Evolutionary conservation across 192 early-diverging fungal genomes (phyloP), one percentile per base, ranked within the genome.

Genomic region (Coemansia sp.): DNA sequence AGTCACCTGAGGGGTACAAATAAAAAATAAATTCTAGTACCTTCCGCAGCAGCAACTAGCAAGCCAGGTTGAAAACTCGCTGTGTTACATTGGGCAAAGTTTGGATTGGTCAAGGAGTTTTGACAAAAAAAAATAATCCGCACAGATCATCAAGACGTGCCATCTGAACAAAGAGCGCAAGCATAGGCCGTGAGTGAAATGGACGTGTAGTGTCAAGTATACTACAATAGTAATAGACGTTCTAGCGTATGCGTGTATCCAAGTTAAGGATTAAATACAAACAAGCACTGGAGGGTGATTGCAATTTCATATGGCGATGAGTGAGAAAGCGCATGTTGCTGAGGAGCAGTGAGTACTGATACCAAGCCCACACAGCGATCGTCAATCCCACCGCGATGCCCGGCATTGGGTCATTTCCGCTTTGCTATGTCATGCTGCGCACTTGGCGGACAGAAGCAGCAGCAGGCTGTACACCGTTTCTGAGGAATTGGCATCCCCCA

Each of bases 341-440:
- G 15, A 10, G 31, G 55, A 33, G 9, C 8, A 29, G 4, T 24
- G 10, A 24, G 33, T 58, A 12, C 36, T 41, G 61, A 40, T 7
- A n/a, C 36, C 36, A 62, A 62, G 38, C 36, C 36, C 31, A 62
- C 61, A 40, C 38, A 5, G 34, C 18, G 61, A 62, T 62, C 36
- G n/a, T 18, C 36, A 61, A 61, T 61, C 58, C 58, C 58, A 33
- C 36, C 10, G 34, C 58, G 27, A 33, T 34, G 31, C 58, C n/a
- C 31, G 8, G 58, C 58, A 38, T 39, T 61, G 18, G 18, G n/a
- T 39, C 34, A 39, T 38, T 61, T 39, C 58, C 58, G 58, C 58
- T 20, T 38, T n/a, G 34, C 58, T 8, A 7, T 38, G 18, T 6
- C 29, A 15, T 10, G 53, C 53, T 57, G 53, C 53, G 53, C 11